Evolutionary conservation across 768 basidiomycete genomes (phyloP), one percentile per base, ranked within the genome.

Genomic region (Tricholoma matsutake): DNA sequence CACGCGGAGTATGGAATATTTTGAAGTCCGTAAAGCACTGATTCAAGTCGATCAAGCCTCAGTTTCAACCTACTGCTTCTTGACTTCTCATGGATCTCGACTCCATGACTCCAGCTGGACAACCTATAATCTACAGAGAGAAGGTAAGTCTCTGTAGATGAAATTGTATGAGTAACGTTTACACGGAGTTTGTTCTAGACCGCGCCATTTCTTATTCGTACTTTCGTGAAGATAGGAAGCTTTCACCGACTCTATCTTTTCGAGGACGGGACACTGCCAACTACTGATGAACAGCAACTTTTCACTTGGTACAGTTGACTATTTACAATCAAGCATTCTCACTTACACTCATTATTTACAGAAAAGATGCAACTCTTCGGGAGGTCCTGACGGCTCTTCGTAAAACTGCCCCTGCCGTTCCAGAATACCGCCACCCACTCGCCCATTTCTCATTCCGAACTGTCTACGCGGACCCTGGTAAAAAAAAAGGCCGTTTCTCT

Each of bases 331-430:
- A 16, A 16, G 28, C 10, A 18, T 6, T 34, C 6, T 11, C 54
- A 18, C n/a, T 13, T 34, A n/a, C 54, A 34, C 28, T n/a, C 49
- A 29, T 39, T 28, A 10, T n/a, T 20, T 28, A 18, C 64, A 92
- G 92, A 91, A 90, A 85, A 77, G 90, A 94, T 67, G 87, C 90
- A 11, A 92, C 91, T 0, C 78, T 94, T 32, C 83, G 86, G 43
- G 92, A 94, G 75, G 81, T 93, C 45, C 72, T 94, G 59, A 89
- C 89, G 2, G 88, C 87, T 18, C 83, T 94, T 2, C 89, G 92
- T 68, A 84, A 84, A 65, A 80, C 85, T 25, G 85, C 88, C 3
- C 88, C 91, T 3, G 80, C 80, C 56, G 78, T 86, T 34, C 74
- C 83, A 25, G 91, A 92, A 76, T 88, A 89, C 72, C 85, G 86